Conservation (phyloP, 2,329 filamentous ascomycete genomes). For the Aspergillus brasiliensis region DNA sequence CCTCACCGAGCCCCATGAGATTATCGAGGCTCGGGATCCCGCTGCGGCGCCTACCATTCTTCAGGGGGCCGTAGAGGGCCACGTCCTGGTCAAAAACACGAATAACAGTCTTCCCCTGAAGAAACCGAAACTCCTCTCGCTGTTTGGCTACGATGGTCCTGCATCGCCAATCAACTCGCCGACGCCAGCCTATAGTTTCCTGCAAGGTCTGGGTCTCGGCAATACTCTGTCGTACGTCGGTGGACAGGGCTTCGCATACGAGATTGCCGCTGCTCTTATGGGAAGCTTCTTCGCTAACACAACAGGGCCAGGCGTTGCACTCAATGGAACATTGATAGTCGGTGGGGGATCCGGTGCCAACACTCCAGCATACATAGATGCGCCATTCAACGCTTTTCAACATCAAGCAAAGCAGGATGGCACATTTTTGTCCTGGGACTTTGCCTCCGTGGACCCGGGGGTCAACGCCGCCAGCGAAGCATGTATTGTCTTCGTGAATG, state of each 20-base stretch:
- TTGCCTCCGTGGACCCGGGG: constrained; percentile 50
- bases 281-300: constrained; percentile 23
- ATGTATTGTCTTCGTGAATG: constrained; percentile 61
- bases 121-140: constrained; percentile 39
- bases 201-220: background rate
- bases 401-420: constrained; percentile 57
- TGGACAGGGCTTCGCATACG: constrained; percentile 1
- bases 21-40: constrained; percentile 56
- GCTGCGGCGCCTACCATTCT: constrained; percentile 35
- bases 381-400: constrained; percentile 60
- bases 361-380: constrained; percentile 51
- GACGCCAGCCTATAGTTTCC: constrained; percentile 32
- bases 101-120: constrained; percentile 52
- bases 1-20: constrained; percentile 50
- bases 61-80: constrained; percentile 60
- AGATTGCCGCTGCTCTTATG: constrained; percentile 11
- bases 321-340: constrained; percentile 52
- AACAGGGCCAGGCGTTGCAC: constrained; percentile 29
- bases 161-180: constrained; percentile 22
- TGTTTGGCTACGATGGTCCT: constrained; percentile 62
- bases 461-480: constrained; percentile 42
- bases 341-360: constrained; percentile 55
- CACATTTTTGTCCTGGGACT: constrained; percentile 63
- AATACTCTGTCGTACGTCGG: constrained; percentile 13
- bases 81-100: constrained; percentile 57